Base-by-base conservation (phyloP, 495 filamentous ascomycete species). In the Jackrogersella minutella region DNA sequence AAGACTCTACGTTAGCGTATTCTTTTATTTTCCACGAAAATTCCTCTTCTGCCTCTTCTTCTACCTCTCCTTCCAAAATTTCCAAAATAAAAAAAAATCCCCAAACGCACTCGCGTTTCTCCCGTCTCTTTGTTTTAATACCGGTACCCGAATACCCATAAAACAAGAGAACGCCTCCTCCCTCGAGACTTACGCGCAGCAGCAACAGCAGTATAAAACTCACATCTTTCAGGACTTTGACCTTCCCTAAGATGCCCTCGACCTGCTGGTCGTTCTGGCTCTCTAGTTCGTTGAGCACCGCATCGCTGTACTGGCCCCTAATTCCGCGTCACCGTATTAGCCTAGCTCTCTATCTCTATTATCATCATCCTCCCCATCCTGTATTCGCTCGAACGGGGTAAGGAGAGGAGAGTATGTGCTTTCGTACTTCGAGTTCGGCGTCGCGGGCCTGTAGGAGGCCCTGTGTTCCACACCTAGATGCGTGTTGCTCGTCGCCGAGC, bases 201-300 rank as follows among this genome's bases (percentile, higher is more conserved):
- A 58, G n/a, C 58, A 60, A 40, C 37, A 69, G 50, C 14, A 55
- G 46, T 44, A 54, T 31, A 52, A 66, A 68, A 85, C 90, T 71
- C 74, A 97, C 93, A 82, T 96, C 88, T 77, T 98, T 99, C 68
- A 99, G 74, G 84, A 93, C 85, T 81, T 83, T 88, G 58, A 99
- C 96, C 76, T 97, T 99, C 44, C 90, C 91, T 51, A 88, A 84
- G 68, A 97, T 93, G 30, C 93, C 92, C 66, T 94, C 91, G 14
- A 98, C 87, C 69, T 97, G 90, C 54, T 86, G 79, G 69, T 98
- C 96, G 73, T 98, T 99, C 77, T 98, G 96, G 66, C 89, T 93
- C 77, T 99, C 96, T 19, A 99, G 86, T 74, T 95, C 93, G 72
- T 91, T 92, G 19, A 98, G 86, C 53, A 97, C 93, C 37, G 93